Base-by-base conservation (phyloP, 768 basidiomycete species). In the Boletus reticulatus region DNA sequence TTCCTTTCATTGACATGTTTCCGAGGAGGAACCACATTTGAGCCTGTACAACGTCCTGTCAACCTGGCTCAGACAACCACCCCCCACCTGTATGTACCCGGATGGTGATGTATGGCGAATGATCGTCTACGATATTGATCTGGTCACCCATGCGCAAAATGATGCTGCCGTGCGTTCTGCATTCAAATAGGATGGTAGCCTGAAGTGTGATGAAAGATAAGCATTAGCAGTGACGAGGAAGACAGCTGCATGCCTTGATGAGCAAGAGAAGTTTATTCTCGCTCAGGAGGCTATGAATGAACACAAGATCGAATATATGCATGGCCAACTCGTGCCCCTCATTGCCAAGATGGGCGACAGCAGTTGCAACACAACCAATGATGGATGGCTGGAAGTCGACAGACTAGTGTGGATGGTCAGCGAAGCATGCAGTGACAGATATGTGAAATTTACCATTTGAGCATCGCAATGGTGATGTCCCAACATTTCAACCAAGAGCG, bases 311-410 rank as follows among this genome's bases (percentile, higher is more conserved):
- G 20, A 48, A 59, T 7, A 20, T 32, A 13, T n/a, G 20, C 9
- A 50, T 19, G 10, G 17, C 57, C 1, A 17, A 9, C 20, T 47
- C 45, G 7, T 48, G 16, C 6, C 43, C 46, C 12, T 32, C 57
- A 22, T 48, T 38, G 0, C 50, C 31, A 8, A 48, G 4, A 0
- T 6, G 20, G 0, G 53, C 48, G 3, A 59, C 37, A 7, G 53
- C 51, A 1, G 27, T 20, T 9, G 61, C 61, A 19, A 62, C 39
- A 44, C 58, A 32, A 37, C 52, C 61, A 2, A 62, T 41, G 2
- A 51, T 36, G 1, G 62, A 59, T 14, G 11, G 36, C 17, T 50
- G 50, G 10, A 44, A 6, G 1, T 59, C 7, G 16, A 55, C 22
- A 14, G 61, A 62, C 61, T 44, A 8, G 1, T 4, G 13, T 10